Evolutionary conservation across 306 rosid genomes (phyloP), one percentile per base, ranked within the genome.

Genomic region (Acmispon strigosus): DNA sequence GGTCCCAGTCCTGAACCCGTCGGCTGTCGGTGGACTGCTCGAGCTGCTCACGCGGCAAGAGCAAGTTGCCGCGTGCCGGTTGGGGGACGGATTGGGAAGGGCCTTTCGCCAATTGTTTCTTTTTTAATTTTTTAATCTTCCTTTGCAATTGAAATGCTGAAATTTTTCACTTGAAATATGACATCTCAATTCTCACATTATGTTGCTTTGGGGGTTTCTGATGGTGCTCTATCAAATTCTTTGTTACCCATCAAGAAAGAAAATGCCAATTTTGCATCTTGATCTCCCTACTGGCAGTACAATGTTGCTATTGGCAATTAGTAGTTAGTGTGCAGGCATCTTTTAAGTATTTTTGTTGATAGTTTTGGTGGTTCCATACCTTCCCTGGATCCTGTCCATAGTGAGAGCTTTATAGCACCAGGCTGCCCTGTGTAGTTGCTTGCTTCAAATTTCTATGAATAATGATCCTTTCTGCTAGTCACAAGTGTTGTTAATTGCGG

Each of bases 141-240:
- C 32, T 32, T 71, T 58, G 60, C 43, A 60, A 53, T 67, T 47
- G 24, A 39, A 29, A 45, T 60, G 73, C 10, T 76, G 22, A 64
- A 27, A 36, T 48, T 47, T 55, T 13, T 62, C 24, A 14, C 76
- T 29, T 10, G 51, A 54, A 51, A 29, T 53, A 17, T 37, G 54
- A 64, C 52, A 41, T 43, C 34, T 39, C 10, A 22, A 10, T 43
- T 41, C 6, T 17, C 18, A 8, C 22, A 2, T 62, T 58, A 8
- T 81, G 50, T 50, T 58, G 19, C 45, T 51, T 18, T 2, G 4
- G 17, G 18, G 44, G 36, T 12, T 65, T 36, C 32, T 71, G n/a
- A 37, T 27, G 51, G 29, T 52, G 12, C 16, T 62, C 41, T 34
- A 20, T 61, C 24, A 7, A 24, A 17, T 57, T 53, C 48, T 16